phyloP scores from a whole-genome alignment of 129 eudicot genomes.

The Heracleum sosnowskyi region DNA sequence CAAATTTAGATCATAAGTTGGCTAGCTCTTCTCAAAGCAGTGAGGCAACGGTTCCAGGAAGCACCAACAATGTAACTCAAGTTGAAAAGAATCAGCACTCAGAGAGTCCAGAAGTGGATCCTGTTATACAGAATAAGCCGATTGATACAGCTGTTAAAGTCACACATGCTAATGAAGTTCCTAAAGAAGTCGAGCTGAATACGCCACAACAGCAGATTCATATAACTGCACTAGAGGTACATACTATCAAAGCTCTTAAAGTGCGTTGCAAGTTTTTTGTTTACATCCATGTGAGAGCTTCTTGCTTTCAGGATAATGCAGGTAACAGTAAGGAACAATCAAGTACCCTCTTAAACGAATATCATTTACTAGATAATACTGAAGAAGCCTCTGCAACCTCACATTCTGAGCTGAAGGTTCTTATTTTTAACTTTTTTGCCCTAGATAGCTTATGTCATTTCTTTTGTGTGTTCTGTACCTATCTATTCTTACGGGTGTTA shows the following conservation, averaged over 20 bases:
- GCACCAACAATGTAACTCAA: slow-evolving; percentile 16
- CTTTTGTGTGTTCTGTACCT: neutral
- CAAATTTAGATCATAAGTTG: slow-evolving; percentile 24
- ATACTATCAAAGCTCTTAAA: slow-evolving; percentile 1
- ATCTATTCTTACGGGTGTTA: neutral
- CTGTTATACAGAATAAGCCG: slow-evolving; percentile 33
- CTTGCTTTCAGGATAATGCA: slow-evolving; percentile 34
- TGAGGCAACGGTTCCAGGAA: slow-evolving; percentile 31
- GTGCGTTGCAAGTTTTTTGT: slow-evolving; percentile 13
- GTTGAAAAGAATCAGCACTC: slow-evolving; percentile 30
- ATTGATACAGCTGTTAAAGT: slow-evolving; percentile 22
- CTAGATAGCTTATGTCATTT: neutral
- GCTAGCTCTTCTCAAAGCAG: slow-evolving; percentile 22
- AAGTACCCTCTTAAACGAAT: slow-evolving; percentile 68
- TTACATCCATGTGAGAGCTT: slow-evolving; percentile 15
- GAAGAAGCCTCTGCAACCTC: slow-evolving; percentile 35
- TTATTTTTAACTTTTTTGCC: slow-evolving; percentile 9
- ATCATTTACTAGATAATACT: slow-evolving; percentile 35
- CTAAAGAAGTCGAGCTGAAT: slow-evolving; percentile 27
- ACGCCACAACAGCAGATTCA: slow-evolving; percentile 21
- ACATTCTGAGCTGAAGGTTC: slow-evolving; percentile 36
- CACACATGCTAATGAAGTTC: slow-evolving; percentile 25
- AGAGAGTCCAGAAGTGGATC: slow-evolving; percentile 24
- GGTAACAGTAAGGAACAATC: slow-evolving; percentile 30
- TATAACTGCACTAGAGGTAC: slow-evolving; percentile 40